Percentiles rank a stretch among this genome's conserved stretches.
Conservation (phyloP, 202 grass and related monocot species). For the Schoenoplectus tabernaemontani region DNA sequence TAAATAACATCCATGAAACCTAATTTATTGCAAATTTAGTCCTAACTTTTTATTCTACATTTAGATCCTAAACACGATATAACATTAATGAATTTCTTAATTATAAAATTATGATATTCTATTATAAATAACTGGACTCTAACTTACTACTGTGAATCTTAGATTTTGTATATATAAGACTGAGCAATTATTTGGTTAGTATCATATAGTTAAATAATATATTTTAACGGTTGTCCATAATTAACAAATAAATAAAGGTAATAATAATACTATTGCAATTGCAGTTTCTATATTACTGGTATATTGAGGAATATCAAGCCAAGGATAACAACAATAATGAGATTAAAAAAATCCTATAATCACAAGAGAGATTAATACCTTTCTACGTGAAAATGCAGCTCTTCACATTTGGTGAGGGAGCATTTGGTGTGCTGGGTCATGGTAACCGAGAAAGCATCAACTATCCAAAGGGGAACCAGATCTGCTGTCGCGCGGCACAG, state of each 20-base stretch:
- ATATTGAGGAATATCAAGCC: neutral
- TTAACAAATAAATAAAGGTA: neutral
- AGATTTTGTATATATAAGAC: neutral
- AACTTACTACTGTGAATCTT: neutral
- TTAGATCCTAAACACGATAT: neutral
- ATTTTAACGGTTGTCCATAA: neutral
- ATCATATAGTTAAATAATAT: neutral
- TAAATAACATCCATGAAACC: neutral
- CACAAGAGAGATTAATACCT: neutral
- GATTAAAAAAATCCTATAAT: neutral
- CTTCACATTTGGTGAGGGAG: constrained; percentile 74
- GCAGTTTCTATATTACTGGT: neutral
- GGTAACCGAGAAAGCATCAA: constrained; percentile 49
- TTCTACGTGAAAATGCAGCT: constrained; percentile 16
- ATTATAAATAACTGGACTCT: neutral
- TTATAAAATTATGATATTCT: neutral
- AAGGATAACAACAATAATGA: neutral
- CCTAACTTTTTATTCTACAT: neutral
- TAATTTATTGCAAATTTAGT: neutral
- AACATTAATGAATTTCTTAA: neutral
- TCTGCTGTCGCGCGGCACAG: no score
- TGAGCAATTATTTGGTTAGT: neutral
- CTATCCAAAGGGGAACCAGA: no score
- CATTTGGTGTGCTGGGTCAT: constrained; percentile 76
- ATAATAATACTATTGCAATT: neutral